Conservation (phyloP, 1,139 yeast species). For the Wickerhamiella pararugosa region DNA sequence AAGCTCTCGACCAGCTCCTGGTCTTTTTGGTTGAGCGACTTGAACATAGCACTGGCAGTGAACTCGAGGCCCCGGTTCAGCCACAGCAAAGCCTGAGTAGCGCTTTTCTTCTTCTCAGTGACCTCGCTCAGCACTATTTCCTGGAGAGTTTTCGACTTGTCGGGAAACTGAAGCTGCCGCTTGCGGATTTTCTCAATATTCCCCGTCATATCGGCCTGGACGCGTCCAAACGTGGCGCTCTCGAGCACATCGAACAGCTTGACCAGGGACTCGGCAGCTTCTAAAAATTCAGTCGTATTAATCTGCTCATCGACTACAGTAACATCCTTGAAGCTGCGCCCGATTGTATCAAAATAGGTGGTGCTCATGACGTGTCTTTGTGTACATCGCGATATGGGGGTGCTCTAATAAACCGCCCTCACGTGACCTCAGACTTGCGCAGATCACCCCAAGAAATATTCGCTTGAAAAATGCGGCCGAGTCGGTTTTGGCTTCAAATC, state of each 20-base stretch:
- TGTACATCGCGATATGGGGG: no score
- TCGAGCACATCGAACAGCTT: conserved; percentile 69
- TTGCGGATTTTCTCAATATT: conserved; percentile 63
- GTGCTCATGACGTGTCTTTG: conserved; percentile 5
- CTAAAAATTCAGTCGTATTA: conserved; percentile 59
- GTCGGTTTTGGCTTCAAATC: no score
- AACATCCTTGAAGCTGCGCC: conserved; percentile 62
- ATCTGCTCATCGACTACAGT: conserved; percentile 40
- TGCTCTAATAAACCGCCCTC: no score
- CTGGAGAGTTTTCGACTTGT: conserved; percentile 51
- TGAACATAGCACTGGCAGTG: conserved; percentile 78
- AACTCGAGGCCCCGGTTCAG: conserved; percentile 66
- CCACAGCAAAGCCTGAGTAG: conserved; percentile 89
- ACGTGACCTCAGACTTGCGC: no score
- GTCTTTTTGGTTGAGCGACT: conserved; percentile 46
- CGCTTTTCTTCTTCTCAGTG: conserved; percentile 51
- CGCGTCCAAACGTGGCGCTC: conserved; percentile 71
- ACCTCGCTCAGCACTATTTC: conserved; percentile 56
- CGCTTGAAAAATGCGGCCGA: no score
- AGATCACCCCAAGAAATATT: no score
- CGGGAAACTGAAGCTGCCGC: conserved; percentile 52
- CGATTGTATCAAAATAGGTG: conserved; percentile 66
- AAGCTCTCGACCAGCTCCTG: conserved; percentile 62
- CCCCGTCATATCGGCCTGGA: conserved; percentile 80
- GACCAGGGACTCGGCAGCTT: conserved; percentile 73